These are phyloP conservation scores for Blastobotrys terrestris DNA, from an alignment of 805 yeast species.

Conservation along the genomic window DNA sequence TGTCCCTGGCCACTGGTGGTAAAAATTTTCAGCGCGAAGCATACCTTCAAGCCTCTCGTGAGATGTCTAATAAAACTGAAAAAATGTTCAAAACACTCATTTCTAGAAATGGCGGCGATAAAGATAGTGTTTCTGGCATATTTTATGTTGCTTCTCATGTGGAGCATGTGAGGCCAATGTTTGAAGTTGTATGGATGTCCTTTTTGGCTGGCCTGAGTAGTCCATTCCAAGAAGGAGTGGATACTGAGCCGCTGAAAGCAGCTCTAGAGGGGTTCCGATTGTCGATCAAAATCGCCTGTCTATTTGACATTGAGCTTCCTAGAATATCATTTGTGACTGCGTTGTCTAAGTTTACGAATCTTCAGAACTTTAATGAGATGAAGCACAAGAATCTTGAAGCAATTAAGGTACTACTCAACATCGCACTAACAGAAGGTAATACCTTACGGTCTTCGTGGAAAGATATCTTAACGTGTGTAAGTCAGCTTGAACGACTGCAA, in stretches of 20 bases:
- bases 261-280: slow-evolving; percentile 83
- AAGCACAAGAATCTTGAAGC: slow-evolving; percentile 77
- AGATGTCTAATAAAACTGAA: slow-evolving; percentile 85
- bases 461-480: slow-evolving; percentile 70
- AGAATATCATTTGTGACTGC: slow-evolving; percentile 87
- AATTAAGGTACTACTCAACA: slow-evolving; percentile 60
- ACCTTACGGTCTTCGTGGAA: slow-evolving; percentile 73
- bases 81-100: slow-evolving; percentile 59
- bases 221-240: slow-evolving; percentile 79
- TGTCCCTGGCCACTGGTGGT: slow-evolving; percentile 43
- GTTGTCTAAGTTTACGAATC: slow-evolving; percentile 75
- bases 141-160: slow-evolving; percentile 81
- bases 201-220: slow-evolving; percentile 90
- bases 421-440: slow-evolving; percentile 78
- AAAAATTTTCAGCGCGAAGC: slow-evolving; percentile 74
- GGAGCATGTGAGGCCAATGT: slow-evolving; percentile 87
- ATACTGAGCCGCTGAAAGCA: slow-evolving; percentile 46
- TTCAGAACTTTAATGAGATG: slow-evolving; percentile 74
- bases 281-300: slow-evolving; percentile 75
- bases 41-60: slow-evolving; percentile 86
- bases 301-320: slow-evolving; percentile 78
- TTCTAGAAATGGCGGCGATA: slow-evolving; percentile 30
- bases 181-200: slow-evolving; percentile 96
- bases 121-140: slow-evolving; percentile 33
- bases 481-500: slow-evolving; percentile 88